Base-by-base conservation (phyloP, 2,329 filamentous ascomycete species). In the Xylariaceae sp. region DNA sequence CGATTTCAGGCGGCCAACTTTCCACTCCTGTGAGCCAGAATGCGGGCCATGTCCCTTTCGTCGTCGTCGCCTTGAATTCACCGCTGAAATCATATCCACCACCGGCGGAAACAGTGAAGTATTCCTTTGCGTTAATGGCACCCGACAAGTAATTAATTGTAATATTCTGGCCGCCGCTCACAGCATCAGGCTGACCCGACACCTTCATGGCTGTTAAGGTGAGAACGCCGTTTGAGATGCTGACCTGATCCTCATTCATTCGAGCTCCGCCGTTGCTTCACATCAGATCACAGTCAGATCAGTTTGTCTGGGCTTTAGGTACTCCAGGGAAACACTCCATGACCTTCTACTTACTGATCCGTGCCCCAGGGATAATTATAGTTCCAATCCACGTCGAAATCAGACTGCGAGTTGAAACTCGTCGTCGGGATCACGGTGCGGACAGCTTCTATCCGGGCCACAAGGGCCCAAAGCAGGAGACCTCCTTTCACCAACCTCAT, bases 331-430 rank as follows among this genome's bases (percentile, higher is more conserved):
- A 2, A 12, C 1, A 26, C n/a, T 11, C 12, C 19, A 1, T 2
- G 30, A 6, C 29, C 19, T 12, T 12, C 41, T n/a, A 47, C 56
- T 56, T 31, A 59, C 56, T 83, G 80, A 61, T 79, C 76, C 19
- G 72, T 76, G 27, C 80, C 80, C 80, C 80, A 81, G 2, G 78
- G 79, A 62, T 83, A 83, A 59, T 78, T 74, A 67, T 79, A 78
- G 51, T 65, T 67, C 70, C 78, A 83, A 66, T 77, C 68, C 4
- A 67, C 60, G 53, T 74, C 69, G 52, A 77, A 75, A 61, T 65
- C 60, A 44, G 68, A 43, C 52, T 70, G 69, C 0, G 69, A 70
- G 61, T 70, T 63, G 63, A 75, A 74, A 55, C 67, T 71, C 9
- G 68, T 70, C 7, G 53, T 65, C 1, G 73, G 72, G 54, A 75